phyloP scores from a whole-genome alignment of 75 land plant species.

The Selaginella moellendorffii region DNA sequence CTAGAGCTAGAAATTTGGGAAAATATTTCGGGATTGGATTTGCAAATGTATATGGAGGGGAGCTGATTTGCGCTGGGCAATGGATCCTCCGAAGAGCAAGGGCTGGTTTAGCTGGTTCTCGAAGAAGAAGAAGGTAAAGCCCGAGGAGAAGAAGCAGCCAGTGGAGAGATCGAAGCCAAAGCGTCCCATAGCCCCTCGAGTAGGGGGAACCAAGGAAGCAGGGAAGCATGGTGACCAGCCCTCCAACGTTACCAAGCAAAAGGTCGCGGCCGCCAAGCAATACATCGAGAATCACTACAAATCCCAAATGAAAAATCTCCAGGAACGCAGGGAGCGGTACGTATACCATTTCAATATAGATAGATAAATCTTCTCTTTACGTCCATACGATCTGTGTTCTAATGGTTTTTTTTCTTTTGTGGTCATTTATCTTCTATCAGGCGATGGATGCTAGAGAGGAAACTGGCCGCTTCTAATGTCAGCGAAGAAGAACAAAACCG shows the following conservation, averaged over 20 bases:
- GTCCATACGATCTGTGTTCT: neutral
- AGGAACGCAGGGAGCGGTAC: slow-evolving; percentile 65
- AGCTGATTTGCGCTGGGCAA: neutral
- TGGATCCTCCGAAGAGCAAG: neutral
- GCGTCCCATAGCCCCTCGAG: neutral
- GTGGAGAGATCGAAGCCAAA: neutral
- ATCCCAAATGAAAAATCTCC: slow-evolving; percentile 63
- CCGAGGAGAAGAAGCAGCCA: neutral
- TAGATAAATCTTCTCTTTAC: neutral
- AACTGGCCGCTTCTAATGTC: slow-evolving; percentile 64
- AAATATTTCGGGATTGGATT: neutral
- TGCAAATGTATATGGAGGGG: neutral
- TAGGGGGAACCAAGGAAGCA: no score
- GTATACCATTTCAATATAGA: neutral
- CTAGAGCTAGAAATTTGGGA: no score
- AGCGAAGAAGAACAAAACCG: slow-evolving; percentile 68
- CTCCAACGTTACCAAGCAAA: slow-evolving; percentile 50
- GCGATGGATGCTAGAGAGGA: slow-evolving; percentile 50
- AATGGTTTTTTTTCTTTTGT: neutral
- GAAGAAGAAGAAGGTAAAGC: neutral
- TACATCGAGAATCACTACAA: slow-evolving; percentile 69
- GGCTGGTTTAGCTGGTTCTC: neutral
- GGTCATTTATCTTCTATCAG: slow-evolving; percentile 23
- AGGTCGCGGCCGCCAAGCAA: slow-evolving; percentile 71
- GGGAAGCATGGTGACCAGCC: slow-evolving; percentile 12